A percentile compares a stretch with the other conserved stretches of the same genome.
These are phyloP conservation scores for Hypoxylon sp. DNA, from an alignment of 2,329 filamentous ascomycete species.

Conservation along the genomic window DNA sequence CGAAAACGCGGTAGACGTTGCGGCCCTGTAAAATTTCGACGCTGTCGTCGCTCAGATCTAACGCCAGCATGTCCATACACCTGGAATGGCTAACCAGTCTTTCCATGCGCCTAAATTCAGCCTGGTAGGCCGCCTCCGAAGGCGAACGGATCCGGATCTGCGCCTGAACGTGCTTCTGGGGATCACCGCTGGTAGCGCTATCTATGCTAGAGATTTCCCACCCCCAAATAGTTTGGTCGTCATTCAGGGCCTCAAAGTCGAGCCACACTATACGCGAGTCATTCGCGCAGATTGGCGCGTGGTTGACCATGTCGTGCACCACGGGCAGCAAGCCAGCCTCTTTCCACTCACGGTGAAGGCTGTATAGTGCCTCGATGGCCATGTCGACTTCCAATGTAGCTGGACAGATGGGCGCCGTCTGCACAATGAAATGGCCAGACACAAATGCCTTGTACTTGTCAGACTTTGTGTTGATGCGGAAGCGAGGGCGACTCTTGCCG, in stretches of 20 bases:
- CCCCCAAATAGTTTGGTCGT: neutral
- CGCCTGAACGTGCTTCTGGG: constrained; percentile 35
- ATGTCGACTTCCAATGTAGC: constrained; percentile 57
- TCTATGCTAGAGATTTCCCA: neutral
- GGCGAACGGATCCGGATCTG: constrained; percentile 35
- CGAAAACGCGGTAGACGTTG: constrained; percentile 58
- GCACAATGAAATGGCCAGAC: constrained; percentile 58
- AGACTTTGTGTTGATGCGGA: constrained; percentile 60
- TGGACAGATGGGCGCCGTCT: constrained; percentile 59
- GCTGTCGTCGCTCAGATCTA: constrained; percentile 31
- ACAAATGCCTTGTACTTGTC: constrained; percentile 56
- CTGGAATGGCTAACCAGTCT: constrained; percentile 54
- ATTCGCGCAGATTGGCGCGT: constrained; percentile 39
- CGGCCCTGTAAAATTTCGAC: constrained; percentile 55
- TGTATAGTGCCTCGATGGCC: constrained; percentile 53
- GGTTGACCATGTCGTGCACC: constrained; percentile 33
- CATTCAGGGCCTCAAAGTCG: constrained; percentile 40
- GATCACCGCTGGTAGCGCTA: constrained; percentile 36
- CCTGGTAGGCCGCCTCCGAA: constrained; percentile 18
- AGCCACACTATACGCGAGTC: constrained; percentile 49
- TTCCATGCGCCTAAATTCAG: constrained; percentile 45
- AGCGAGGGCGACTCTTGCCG: constrained; percentile 49
- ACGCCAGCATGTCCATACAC: constrained; percentile 50
- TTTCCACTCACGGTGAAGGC: constrained; percentile 47
- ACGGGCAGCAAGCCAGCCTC: constrained; percentile 1